Evolutionary conservation across 2,329 filamentous ascomycete genomes (phyloP).

Genomic region (Fusarium tricinctum): DNA sequence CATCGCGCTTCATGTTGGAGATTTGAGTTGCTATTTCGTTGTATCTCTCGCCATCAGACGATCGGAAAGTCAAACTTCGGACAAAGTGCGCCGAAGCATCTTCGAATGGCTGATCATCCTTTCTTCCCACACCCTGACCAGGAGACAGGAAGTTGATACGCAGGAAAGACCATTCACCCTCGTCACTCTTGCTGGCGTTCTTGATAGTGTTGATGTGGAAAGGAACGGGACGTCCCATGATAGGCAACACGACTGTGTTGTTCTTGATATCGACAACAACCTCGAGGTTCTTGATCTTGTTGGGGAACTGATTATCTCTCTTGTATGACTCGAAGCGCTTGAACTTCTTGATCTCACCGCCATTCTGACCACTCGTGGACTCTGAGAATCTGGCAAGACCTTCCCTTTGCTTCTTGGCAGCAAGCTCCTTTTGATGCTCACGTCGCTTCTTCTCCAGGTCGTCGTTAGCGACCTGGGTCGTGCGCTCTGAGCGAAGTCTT

Average conservation of each 20-base stretch:
- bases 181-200: constrained; percentile 97
- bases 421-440: constrained; percentile 91
- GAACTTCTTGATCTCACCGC: constrained; percentile 96
- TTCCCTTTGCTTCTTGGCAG: constrained; percentile 89
- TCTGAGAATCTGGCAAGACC: constrained; percentile 89
- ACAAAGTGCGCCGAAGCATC: constrained; percentile 97
- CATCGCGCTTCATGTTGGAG: constrained; percentile 94
- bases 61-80: constrained; percentile 93
- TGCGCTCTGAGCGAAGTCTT: constrained; percentile 89
- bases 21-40: constrained; percentile 93
- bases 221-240: constrained; percentile 96
- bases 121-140: constrained; percentile 95
- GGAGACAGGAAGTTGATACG: constrained; percentile 98
- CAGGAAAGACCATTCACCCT: constrained; percentile 92
- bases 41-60: constrained; percentile 88
- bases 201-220: constrained; percentile 99
- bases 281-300: constrained; percentile 84
- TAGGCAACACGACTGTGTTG: constrained; percentile 89
- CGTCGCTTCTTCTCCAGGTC: constrained; percentile 89
- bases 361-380: constrained; percentile 86
- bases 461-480: constrained; percentile 84
- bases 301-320: constrained; percentile 92
- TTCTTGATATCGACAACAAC: constrained; percentile 94
- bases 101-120: constrained; percentile 98
- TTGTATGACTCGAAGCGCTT: constrained; percentile 99